Evolutionary conservation across 176 grass and related monocot species (phyloP).

Genomic region (Ampelocalamus luodianensis): DNA sequence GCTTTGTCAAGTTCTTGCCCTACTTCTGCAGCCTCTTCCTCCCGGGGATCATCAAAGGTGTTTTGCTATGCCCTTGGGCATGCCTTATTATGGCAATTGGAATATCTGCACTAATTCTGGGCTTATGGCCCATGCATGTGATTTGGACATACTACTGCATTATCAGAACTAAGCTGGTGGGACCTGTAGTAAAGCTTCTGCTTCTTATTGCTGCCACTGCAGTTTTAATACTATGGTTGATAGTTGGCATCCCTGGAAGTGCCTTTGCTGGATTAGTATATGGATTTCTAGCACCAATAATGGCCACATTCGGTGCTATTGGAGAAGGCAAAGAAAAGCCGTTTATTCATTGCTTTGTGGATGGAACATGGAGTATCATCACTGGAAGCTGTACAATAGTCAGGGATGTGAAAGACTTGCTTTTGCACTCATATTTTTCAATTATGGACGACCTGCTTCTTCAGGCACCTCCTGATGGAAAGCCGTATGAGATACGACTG

Average conservation of each 20-base stretch:
- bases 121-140: slow-evolving; percentile 89
- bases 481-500: slow-evolving; percentile 90
- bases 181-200: slow-evolving; percentile 86
- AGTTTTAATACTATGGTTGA: slow-evolving; percentile 68
- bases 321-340: slow-evolving; percentile 89
- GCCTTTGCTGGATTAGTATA: slow-evolving; percentile 67
- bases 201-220: slow-evolving; percentile 66
- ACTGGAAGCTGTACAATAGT: slow-evolving; percentile 83
- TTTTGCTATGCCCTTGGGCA: slow-evolving; percentile 74
- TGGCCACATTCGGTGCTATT: slow-evolving; percentile 87
- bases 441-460: slow-evolving; percentile 85
- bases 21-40: no score
- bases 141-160: slow-evolving; percentile 94
- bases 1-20: no score
- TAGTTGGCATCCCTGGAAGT: slow-evolving; percentile 76
- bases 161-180: slow-evolving; percentile 78
- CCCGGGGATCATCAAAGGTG: no score
- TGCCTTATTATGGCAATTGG: slow-evolving; percentile 88
- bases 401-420: slow-evolving; percentile 88
- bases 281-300: slow-evolving; percentile 89
- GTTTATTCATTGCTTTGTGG: slow-evolving; percentile 85
- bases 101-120: slow-evolving; percentile 85
- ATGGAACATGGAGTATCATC: slow-evolving; percentile 96
- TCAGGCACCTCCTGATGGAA: slow-evolving; percentile 62
- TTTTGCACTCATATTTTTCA: slow-evolving; percentile 91